These are phyloP conservation scores for Rutstroemia sp. DNA, from an alignment of 2,329 filamentous ascomycete species.

Conservation along the genomic window DNA sequence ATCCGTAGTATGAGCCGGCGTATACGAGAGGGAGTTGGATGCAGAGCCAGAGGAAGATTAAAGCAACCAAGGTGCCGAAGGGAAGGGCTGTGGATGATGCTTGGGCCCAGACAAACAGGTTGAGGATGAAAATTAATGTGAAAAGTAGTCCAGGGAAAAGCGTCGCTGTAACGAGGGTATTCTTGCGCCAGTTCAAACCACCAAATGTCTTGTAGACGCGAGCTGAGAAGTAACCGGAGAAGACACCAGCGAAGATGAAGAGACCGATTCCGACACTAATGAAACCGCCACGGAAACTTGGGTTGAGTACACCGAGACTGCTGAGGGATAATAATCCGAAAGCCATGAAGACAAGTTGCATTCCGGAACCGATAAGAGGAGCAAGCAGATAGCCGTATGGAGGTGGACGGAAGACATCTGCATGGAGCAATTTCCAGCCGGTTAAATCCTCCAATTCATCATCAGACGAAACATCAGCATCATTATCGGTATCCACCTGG, in stretches of 20 bases:
- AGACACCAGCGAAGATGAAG: conserved; percentile 75
- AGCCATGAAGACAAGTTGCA: conserved; percentile 79
- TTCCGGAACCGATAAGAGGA: conserved; percentile 75
- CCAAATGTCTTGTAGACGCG: conserved; percentile 79
- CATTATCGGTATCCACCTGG: conserved; percentile 45
- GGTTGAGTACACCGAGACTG: conserved; percentile 72
- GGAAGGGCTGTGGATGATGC: conserved; percentile 82
- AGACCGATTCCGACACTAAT: conserved; percentile 76
- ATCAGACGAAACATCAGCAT: conserved; percentile 51
- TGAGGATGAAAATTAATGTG: conserved; percentile 67
- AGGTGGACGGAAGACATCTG: conserved; percentile 78
- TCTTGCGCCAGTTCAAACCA: conserved; percentile 65
- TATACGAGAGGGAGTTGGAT: conserved; percentile 84
- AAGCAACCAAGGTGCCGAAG: conserved; percentile 67
- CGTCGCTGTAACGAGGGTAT: conserved; percentile 68
- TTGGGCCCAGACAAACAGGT: conserved; percentile 86
- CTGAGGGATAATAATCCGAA: conserved; percentile 64
- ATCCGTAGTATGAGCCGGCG: conserved; percentile 71
- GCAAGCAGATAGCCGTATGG: conserved; percentile 65
- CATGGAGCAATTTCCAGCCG: conserved; percentile 83
- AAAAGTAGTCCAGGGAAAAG: conserved; percentile 77
- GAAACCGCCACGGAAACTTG: conserved; percentile 84
- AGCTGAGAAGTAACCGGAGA: conserved; percentile 83
- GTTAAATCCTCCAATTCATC: conserved; percentile 76
- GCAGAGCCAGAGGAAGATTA: conserved; percentile 73